Percentiles rank a stretch among this genome's conserved stretches.
Conservation (phyloP, 1,139 yeast species). For the Lodderomyces beijingensis region DNA sequence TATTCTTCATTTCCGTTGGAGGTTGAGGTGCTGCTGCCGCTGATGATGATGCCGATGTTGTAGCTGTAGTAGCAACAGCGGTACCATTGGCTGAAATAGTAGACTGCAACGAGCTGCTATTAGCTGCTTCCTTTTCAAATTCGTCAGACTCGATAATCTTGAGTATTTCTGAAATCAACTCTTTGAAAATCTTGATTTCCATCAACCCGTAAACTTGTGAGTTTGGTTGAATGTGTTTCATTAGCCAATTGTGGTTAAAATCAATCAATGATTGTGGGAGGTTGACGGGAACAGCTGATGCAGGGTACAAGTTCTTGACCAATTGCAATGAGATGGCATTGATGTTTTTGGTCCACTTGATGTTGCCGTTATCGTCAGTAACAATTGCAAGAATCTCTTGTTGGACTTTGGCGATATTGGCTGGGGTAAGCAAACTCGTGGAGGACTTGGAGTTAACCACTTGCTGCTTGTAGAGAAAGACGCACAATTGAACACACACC, state of each 20-base stretch:
- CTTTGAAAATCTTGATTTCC: conserved; percentile 64
- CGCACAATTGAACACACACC: conserved; percentile 74
- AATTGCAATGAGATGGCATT: conserved; percentile 70
- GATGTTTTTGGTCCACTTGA: conserved; percentile 86
- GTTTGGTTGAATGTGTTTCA: conserved; percentile 79
- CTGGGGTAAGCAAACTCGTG: conserved; percentile 20
- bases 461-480: conserved; percentile 69
- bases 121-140: conserved; percentile 1
- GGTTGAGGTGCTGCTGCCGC: conserved; percentile 12
- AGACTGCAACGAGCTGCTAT: neutral
- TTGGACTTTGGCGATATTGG: conserved; percentile 33
- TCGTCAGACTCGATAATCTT: conserved; percentile 12
- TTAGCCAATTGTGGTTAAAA: conserved; percentile 75
- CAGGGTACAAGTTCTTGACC: conserved; percentile 37
- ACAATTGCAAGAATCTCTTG: conserved; percentile 74
- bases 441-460: conserved; percentile 28
- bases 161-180: conserved; percentile 35
- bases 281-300: conserved; percentile 7
- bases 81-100: neutral
- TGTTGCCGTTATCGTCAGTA: conserved; percentile 79
- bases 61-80: neutral
- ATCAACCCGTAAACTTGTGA: conserved; percentile 76
- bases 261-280: conserved; percentile 47
- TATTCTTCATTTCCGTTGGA: conserved; percentile 42
- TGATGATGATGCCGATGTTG: conserved; percentile 4